Evolutionary conservation across 2,329 filamentous ascomycete species (phyloP), one percentile per base, ranked within the genome.

Genomic region (Thyridium curvatum): DNA sequence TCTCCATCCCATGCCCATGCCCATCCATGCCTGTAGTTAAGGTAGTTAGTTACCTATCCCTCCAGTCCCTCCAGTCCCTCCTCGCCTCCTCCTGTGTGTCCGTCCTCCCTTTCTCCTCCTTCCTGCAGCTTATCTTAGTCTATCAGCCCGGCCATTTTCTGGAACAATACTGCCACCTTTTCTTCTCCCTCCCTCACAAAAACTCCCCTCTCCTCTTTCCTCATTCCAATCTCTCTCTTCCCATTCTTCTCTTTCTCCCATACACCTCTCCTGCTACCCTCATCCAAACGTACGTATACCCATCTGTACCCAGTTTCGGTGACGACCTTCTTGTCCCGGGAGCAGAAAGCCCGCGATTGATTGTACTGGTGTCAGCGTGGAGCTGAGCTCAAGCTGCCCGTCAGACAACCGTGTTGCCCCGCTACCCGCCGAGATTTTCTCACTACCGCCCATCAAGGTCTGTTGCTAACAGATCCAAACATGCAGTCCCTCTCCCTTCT

Each of bases 191-290:
- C 52, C 53, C 46, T n/a, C n/a, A n/a, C n/a, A n/a, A 16, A 38
- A 18, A 31, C 50, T 50, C 54, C 51, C 21, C 46, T 52, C 52
- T 53, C 49, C 52, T 46, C 49, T 51, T 48, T 46, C 39, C 40
- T 36, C 34, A 41, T 42, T 43, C 36, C 35, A 37, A 33, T 47
- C 39, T 35, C 21, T 37, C 32, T 49, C 46, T 40, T 26, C 44
- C 41, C 41, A 47, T 45, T 48, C 50, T 48, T n/a, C 46, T 46
- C 40, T 46, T 40, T 39, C 41, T 43, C 47, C 41, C 48, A 48
- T 46, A 49, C 43, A 38, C 42, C 41, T 50, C 50, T 43, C 49
- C 29, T 39, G 38, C 39, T 46, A 40, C 41, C 44, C 41, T 26
- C 21, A 26, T 10, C 21, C 6, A 26, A 26, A 26, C 21, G 21